These are phyloP conservation scores for Venturia pyrina DNA, from an alignment of 2,329 filamentous ascomycete genomes.

Conservation along the genomic window DNA sequence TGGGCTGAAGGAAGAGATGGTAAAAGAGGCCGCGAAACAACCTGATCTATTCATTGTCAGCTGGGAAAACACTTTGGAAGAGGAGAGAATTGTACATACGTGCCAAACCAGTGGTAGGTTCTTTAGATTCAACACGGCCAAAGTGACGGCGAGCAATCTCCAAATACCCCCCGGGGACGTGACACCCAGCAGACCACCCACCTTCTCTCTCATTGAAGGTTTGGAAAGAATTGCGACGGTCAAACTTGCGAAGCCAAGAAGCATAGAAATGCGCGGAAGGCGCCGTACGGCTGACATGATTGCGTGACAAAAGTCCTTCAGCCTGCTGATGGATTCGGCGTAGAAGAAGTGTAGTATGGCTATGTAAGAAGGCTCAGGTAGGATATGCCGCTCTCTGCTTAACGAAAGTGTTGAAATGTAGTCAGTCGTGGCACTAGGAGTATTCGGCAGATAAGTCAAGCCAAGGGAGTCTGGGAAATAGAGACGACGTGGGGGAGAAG, in stretches of 20 bases:
- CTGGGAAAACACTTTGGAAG: too few relatives aligned
- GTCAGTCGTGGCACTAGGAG: background rate
- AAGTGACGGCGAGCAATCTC: conserved; percentile 30
- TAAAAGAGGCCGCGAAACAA: conserved; percentile 37
- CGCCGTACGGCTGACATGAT: conserved; percentile 8
- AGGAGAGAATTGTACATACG: conserved; percentile 36
- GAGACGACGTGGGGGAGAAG: background rate
- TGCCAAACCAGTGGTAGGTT: conserved; percentile 68
- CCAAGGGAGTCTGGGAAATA: background rate
- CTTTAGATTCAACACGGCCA: conserved; percentile 60
- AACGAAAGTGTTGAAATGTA: conserved; percentile 3
- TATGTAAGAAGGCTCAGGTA: background rate
- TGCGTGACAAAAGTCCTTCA: background rate
- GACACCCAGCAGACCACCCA: background rate
- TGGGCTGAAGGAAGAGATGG: conserved; percentile 36
- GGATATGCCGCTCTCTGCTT: background rate
- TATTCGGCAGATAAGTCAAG: background rate
- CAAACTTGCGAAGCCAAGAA: background rate
- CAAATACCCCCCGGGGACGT: conserved; percentile 12
- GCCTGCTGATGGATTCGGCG: background rate
- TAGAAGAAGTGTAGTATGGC: background rate
- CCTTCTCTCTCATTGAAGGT: background rate
- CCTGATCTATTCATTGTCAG: conserved; percentile 26
- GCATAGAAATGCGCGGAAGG: conserved; percentile 8
- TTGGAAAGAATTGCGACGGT: background rate